Evolutionary conservation across 306 rosid species (phyloP).

Genomic region (Gynostemma pentaphyllum): DNA sequence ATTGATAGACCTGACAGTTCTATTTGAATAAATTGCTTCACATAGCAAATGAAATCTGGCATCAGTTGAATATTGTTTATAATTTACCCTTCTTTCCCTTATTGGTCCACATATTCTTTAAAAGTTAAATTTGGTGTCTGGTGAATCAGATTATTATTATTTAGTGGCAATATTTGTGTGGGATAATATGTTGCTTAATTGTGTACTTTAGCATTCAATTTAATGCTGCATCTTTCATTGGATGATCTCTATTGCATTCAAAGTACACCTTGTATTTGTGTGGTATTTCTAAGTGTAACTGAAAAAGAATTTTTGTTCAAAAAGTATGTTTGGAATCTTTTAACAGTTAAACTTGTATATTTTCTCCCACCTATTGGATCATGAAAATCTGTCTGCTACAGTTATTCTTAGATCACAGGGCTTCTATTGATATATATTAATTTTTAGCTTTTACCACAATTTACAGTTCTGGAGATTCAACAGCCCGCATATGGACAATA

Average conservation of each 20-base stretch:
- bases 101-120: neutral
- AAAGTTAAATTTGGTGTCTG: neutral
- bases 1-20: neutral
- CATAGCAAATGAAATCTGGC: neutral
- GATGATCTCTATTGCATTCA: neutral
- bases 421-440: neutral
- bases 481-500: conserved; percentile 92
- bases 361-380: neutral
- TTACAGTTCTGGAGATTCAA: conserved; percentile 82
- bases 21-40: neutral
- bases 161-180: neutral
- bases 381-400: neutral
- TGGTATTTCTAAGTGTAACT: neutral
- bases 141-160: neutral
- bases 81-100: neutral
- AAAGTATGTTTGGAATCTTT: neutral
- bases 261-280: neutral
- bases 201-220: neutral
- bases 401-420: neutral
- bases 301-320: neutral
- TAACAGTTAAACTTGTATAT: neutral
- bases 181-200: neutral
- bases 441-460: conserved; percentile 10
- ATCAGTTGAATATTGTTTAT: neutral
- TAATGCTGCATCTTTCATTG: neutral